Conservation (phyloP, 1,284 basidiomycete species). For the Porodaedalea pini region DNA sequence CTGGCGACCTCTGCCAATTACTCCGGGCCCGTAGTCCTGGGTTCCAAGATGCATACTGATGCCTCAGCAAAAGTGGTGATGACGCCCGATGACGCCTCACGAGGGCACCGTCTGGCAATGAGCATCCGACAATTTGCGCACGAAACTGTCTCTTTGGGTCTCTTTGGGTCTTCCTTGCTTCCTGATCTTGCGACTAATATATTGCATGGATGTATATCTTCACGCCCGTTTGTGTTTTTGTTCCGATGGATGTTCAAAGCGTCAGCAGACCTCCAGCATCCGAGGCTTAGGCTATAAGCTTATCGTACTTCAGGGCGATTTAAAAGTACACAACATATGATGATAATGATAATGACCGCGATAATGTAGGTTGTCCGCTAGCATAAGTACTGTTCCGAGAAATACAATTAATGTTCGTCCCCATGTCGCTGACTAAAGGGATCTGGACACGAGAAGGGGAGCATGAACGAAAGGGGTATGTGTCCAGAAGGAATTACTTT, state of each 20-base stretch:
- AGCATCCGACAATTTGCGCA: constrained; percentile 4
- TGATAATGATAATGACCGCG: constrained; percentile 13
- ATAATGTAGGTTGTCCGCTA: constrained; percentile 14
- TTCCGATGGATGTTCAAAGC: not conserved
- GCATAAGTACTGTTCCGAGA: not conserved
- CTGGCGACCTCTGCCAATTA: constrained; percentile 2
- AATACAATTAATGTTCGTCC: not conserved
- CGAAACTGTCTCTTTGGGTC: not conserved
- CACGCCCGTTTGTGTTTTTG: not conserved
- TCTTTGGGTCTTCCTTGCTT: not conserved
- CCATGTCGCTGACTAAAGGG: constrained; percentile 6
- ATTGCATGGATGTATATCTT: not conserved
- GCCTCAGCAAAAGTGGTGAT: constrained; percentile 3
- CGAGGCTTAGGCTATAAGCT: constrained; percentile 8
- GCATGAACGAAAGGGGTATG: not conserved
- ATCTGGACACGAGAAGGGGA: not conserved
- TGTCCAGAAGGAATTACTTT: not conserved
- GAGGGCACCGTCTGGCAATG: not conserved
- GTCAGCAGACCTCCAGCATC: constrained; percentile 6
- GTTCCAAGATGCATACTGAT: no score
- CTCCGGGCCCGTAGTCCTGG: constrained; percentile 5
- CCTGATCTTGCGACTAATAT: not conserved
- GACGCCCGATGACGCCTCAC: constrained; percentile 2
- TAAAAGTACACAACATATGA: constrained; percentile 8
- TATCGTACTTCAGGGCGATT: not conserved